A percentile compares a stretch with the other conserved stretches of the same genome.
These are phyloP conservation scores for Microsporum canis DNA, from an alignment of 2,329 filamentous ascomycete species.

Conservation along the genomic window DNA sequence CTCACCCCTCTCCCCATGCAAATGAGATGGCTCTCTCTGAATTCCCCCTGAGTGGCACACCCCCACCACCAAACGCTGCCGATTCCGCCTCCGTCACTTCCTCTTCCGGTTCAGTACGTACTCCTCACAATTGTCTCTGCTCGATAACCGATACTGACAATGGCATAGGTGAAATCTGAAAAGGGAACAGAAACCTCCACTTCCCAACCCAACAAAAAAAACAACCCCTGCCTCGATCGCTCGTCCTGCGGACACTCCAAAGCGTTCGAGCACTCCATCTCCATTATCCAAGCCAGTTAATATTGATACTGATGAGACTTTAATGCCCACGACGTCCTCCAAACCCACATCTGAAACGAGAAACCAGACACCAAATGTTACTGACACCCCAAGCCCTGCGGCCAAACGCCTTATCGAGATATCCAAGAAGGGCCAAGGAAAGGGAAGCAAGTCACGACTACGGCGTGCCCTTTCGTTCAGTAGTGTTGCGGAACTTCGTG, in stretches of 20 bases:
- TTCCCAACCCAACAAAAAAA: background rate
- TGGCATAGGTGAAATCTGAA: background rate
- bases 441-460: slow-evolving; percentile 74
- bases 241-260: slow-evolving; percentile 50
- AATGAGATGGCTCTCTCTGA: slow-evolving; percentile 1
- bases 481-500: slow-evolving; percentile 79
- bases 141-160: too few species aligned
- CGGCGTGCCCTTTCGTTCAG: slow-evolving; percentile 93
- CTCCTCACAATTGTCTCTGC: background rate
- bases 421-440: slow-evolving; percentile 64
- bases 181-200: background rate
- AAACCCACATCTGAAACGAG: slow-evolving; percentile 26
- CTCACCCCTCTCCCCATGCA: slow-evolving; percentile 22
- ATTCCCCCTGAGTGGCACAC: background rate
- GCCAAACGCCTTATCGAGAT: slow-evolving; percentile 78
- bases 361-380: slow-evolving; percentile 17
- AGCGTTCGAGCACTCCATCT: slow-evolving; percentile 56
- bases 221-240: background rate
- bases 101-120: slow-evolving; percentile 1
- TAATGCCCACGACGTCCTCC: slow-evolving; percentile 26
- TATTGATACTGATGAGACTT: slow-evolving; percentile 45
- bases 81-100: background rate
- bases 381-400: slow-evolving; percentile 50
- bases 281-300: slow-evolving; percentile 61
- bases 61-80: background rate